phyloP scores from a whole-genome alignment of 805 yeast species.

The Danielozyma ontarioensis region DNA sequence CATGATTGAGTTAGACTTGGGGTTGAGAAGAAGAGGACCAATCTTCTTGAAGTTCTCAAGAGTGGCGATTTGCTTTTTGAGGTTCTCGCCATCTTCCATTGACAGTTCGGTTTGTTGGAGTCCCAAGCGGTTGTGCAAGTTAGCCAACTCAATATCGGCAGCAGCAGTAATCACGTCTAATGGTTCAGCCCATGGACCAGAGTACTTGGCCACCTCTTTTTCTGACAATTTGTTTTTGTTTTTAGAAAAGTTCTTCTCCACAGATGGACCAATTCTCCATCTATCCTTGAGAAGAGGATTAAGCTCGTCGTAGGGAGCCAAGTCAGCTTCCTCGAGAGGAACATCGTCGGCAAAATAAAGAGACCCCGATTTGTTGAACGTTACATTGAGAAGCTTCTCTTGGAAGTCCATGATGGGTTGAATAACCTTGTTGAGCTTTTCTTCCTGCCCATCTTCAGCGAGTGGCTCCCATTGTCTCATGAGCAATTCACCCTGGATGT shows the following conservation, averaged over 20 bases:
- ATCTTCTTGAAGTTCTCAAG: slow-evolving; percentile 56
- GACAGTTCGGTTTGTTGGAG: slow-evolving; percentile 52
- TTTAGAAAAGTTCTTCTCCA: slow-evolving; percentile 74
- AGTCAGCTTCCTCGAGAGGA: slow-evolving; percentile 35
- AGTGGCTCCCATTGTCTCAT: slow-evolving; percentile 93
- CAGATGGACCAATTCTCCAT: slow-evolving; percentile 90
- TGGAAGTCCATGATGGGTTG: slow-evolving; percentile 70
- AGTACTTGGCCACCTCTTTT: slow-evolving; percentile 41
- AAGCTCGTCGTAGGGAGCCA: slow-evolving; percentile 57
- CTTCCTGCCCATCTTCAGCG: slow-evolving; percentile 43
- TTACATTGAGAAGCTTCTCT: slow-evolving; percentile 45
- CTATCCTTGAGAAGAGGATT: slow-evolving; percentile 50
- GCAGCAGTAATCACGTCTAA: slow-evolving; percentile 58
- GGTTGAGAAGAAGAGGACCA: slow-evolving; percentile 55
- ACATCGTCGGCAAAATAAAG: slow-evolving; percentile 75
- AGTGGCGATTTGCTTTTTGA: slow-evolving; percentile 51
- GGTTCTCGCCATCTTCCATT: slow-evolving; percentile 35
- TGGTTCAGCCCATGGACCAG: slow-evolving; percentile 81
- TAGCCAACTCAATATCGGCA: slow-evolving; percentile 64
- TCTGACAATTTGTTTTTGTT: slow-evolving; percentile 52
- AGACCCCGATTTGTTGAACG: slow-evolving; percentile 75
- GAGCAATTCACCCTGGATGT: slow-evolving; percentile 68
- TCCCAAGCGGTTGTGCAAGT: slow-evolving; percentile 48
- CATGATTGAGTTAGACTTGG: slow-evolving; percentile 51
- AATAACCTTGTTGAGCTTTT: slow-evolving; percentile 54